Evolutionary conservation across 257 asterid species (phyloP).

Genomic region (Orobanche coerulescens): DNA sequence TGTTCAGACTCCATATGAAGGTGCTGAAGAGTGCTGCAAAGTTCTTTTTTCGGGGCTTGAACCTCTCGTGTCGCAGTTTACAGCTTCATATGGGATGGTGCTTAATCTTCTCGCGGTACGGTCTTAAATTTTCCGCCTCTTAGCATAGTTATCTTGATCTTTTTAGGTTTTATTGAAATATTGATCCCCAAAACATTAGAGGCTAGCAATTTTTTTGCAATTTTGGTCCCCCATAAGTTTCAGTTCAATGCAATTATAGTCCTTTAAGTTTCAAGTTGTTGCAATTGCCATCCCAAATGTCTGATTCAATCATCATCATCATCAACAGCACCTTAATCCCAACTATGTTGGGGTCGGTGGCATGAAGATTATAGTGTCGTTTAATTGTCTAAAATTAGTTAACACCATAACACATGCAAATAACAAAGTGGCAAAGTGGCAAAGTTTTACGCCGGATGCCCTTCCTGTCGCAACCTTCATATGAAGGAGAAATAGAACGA

Average conservation of each 20-base stretch:
- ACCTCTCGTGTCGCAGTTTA: slow-evolving; percentile 96
- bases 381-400: too few species aligned
- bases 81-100: slow-evolving; percentile 99
- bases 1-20: slow-evolving; percentile 87
- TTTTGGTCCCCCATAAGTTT: background rate
- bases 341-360: too few species aligned
- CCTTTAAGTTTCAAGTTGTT: background rate
- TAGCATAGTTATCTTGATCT: slow-evolving; percentile 17
- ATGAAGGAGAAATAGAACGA: too few species aligned
- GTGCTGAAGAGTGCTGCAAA: slow-evolving; percentile 91
- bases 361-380: too few species aligned
- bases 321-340: too few species aligned
- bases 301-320: background rate
- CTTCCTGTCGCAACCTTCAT: too few species aligned
- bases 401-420: too few species aligned
- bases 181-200: background rate
- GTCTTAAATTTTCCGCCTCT: slow-evolving; percentile 19
- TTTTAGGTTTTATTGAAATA: background rate
- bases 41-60: slow-evolving; percentile 87
- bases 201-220: background rate
- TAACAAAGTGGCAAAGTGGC: too few species aligned
- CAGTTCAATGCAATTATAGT: background rate
- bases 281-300: background rate
- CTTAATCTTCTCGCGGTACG: slow-evolving; percentile 93
- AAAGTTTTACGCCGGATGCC: too few species aligned